Evolutionary conservation across 1,139 yeast genomes (phyloP).

Genomic region (Pichia sp.): DNA sequence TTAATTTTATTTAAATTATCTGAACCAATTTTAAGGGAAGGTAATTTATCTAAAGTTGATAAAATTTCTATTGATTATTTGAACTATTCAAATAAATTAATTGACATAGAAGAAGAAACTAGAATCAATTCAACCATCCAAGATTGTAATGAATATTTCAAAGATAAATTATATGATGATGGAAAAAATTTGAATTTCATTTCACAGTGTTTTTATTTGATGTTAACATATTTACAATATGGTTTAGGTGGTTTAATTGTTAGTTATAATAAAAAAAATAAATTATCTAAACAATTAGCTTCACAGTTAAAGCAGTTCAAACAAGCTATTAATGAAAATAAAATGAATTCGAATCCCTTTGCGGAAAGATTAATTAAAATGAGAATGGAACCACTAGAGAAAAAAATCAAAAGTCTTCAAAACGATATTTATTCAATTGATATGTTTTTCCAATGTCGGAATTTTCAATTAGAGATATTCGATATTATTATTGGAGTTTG

Average conservation of each 20-base stretch:
- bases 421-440: slow-evolving; percentile 49
- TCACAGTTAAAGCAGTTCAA: slow-evolving; percentile 47
- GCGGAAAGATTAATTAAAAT: slow-evolving; percentile 27
- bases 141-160: slow-evolving; percentile 57
- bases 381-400: slow-evolving; percentile 26
- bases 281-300: slow-evolving; percentile 45
- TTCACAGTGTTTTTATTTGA: slow-evolving; percentile 78
- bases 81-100: slow-evolving; percentile 37
- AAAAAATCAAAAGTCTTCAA: slow-evolving; percentile 30
- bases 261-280: slow-evolving; percentile 49
- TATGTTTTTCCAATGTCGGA: slow-evolving; percentile 51
- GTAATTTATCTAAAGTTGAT: slow-evolving; percentile 49
- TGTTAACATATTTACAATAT: slow-evolving; percentile 75
- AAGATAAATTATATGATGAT: slow-evolving; percentile 16
- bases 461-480: slow-evolving; percentile 58
- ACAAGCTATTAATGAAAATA: slow-evolving; percentile 25
- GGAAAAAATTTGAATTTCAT: slow-evolving; percentile 58
- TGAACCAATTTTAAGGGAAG: slow-evolving; percentile 72
- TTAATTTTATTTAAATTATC: slow-evolving; percentile 64
- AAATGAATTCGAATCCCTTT: slow-evolving; percentile 26
- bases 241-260: slow-evolving; percentile 79
- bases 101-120: slow-evolving; percentile 75
- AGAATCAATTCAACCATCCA: slow-evolving; percentile 69
- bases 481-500: slow-evolving; percentile 75
- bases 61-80: slow-evolving; percentile 71